phyloP scores from a whole-genome alignment of 768 basidiomycete species.

The Tephrocybe sp. region DNA sequence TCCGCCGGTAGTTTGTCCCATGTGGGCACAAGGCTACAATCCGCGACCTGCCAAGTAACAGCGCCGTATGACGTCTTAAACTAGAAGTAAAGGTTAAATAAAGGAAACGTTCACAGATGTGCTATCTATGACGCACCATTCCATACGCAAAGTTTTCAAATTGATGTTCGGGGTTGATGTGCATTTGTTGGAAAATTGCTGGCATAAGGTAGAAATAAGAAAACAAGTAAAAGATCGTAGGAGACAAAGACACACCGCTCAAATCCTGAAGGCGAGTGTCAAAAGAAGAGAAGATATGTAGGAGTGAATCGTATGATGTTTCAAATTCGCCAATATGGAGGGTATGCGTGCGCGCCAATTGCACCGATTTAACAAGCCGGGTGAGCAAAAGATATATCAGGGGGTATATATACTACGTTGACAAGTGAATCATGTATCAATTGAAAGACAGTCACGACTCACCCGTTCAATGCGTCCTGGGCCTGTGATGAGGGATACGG shows the following conservation, averaged over 20 bases:
- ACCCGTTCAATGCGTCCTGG: constrained; percentile 3
- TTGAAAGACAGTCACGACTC: not conserved
- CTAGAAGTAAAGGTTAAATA: not conserved
- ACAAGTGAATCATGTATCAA: not conserved
- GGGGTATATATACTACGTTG: not conserved
- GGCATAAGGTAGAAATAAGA: not conserved
- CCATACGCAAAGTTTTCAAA: constrained; percentile 9
- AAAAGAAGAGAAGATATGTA: not conserved
- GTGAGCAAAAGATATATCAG: not conserved
- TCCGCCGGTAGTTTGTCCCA: not conserved
- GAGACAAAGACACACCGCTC: not conserved
- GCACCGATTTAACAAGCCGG: not conserved
- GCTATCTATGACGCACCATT: not conserved
- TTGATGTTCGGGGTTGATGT: not conserved
- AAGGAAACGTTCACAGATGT: not conserved
- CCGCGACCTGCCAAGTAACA: not conserved
- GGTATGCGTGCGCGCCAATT: not conserved
- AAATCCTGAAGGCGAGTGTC: not conserved
- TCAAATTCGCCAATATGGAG: not conserved
- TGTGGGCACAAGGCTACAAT: not conserved
- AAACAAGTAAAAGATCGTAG: not conserved
- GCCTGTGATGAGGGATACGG: not conserved
- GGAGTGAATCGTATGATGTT: not conserved
- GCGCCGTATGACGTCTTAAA: not conserved
- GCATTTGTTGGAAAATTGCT: constrained; percentile 12